Evolutionary conservation across 306 rosid species (phyloP).

Genomic region (Lathyrus aphaca): DNA sequence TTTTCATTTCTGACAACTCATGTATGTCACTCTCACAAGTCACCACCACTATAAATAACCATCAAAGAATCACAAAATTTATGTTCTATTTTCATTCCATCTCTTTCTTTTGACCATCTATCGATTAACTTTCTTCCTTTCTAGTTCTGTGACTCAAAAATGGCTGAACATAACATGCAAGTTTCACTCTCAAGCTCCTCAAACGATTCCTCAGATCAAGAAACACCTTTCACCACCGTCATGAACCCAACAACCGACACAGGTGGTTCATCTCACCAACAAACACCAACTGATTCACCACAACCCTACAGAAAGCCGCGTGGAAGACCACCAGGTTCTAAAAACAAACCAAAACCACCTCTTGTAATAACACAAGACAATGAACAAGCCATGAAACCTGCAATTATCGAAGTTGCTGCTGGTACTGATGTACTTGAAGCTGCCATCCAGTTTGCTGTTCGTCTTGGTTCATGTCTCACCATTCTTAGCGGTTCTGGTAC

Average conservation of each 20-base stretch:
- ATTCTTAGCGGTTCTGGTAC: constrained; percentile 56
- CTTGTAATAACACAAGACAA: constrained; percentile 53
- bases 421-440: constrained; percentile 60
- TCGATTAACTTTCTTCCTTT: not conserved
- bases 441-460: constrained; percentile 43
- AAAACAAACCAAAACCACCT: constrained; percentile 70
- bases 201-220: not conserved
- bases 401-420: constrained; percentile 53
- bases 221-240: not conserved
- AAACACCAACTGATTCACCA: not conserved
- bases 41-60: constrained; percentile 1
- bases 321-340: constrained; percentile 76
- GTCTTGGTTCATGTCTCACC: constrained; percentile 38
- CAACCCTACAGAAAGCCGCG: constrained; percentile 44
- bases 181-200: not conserved
- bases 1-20: not conserved
- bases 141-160: not conserved
- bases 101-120: not conserved
- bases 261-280: not conserved
- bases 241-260: too few relatives aligned
- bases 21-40: constrained; percentile 4
- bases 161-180: not conserved
- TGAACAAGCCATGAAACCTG: constrained; percentile 46
- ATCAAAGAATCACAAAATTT: not conserved
- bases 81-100: not conserved